phyloP scores from a whole-genome alignment of 179 eudicot species.

The Corrigiola litoralis region DNA sequence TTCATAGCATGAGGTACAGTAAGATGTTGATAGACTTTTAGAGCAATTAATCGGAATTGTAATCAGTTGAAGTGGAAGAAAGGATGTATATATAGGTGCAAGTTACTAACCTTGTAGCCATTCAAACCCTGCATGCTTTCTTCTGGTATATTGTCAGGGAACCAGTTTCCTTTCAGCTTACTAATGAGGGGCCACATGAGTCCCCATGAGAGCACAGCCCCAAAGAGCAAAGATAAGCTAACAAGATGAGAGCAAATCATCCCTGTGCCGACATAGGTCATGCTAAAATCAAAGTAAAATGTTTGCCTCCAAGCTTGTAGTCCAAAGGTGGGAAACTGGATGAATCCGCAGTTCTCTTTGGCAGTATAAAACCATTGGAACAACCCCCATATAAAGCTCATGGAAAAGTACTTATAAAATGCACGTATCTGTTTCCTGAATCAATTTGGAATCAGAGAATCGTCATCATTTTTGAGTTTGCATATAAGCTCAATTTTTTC shows the following conservation, averaged over 20 bases:
- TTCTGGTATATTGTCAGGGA: constrained; percentile 51
- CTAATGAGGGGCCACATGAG: constrained; percentile 82
- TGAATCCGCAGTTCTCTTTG: constrained; percentile 64
- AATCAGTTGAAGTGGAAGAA: not conserved
- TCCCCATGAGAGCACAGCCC: constrained; percentile 89
- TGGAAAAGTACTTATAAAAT: constrained; percentile 57
- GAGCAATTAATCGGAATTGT: not conserved
- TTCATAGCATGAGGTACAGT: not conserved
- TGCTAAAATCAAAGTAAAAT: constrained; percentile 90
- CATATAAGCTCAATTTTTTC: no score
- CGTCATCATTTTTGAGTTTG: not conserved
- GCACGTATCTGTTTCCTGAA: constrained; percentile 64
- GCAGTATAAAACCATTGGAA: constrained; percentile 86
- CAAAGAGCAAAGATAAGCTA: constrained; percentile 67
- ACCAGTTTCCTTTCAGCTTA: constrained; percentile 66
- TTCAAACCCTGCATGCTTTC: constrained; percentile 70
- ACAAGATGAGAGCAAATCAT: constrained; percentile 91
- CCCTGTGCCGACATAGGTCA: constrained; percentile 87
- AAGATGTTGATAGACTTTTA: not conserved
- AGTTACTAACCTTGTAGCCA: constrained; percentile 69
- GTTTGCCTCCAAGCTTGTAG: constrained; percentile 61
- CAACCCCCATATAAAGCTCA: constrained; percentile 80
- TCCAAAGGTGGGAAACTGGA: constrained; percentile 82
- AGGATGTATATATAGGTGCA: not conserved
- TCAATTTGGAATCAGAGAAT: not conserved